Base-by-base conservation (phyloP, 2,329 filamentous ascomycete species). In the Ceratocystis destructans region DNA sequence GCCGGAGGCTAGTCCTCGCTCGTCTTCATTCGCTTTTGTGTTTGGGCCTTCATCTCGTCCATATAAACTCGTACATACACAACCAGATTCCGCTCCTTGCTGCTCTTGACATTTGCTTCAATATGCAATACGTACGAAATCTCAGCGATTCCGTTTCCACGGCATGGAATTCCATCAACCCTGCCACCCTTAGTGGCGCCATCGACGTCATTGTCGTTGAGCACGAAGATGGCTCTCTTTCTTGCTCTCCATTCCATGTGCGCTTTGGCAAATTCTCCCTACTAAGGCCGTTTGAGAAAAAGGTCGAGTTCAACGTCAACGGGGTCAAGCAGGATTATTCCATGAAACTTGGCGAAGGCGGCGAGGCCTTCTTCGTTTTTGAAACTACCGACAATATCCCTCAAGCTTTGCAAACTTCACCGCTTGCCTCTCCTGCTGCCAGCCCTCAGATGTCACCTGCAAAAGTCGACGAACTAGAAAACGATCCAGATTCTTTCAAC, bases 131-230 rank as follows among this genome's bases (percentile, higher is more conserved):
- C 88, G 92, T 97, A 71, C 85, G 94, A 71, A 96, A 92, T 73
- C 84, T 97, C 72, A 94, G 90, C 76, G 92, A 92, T 75, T 95
- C 91, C 64, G 93, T 99, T 72, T 96, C 92, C 72, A 96, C 94
- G 79, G 93, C 94, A 76, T 99, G 94, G 94, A 99, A 99, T 77
- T 96, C 92, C 31, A 96, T 99, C 81, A 99, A 99, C 76, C 94
- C 94, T 63, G 91, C 94, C 57, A 99, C 94, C 12, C 84, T 99
- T 67, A 96, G 90, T 78, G 94, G 94, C 73, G 94, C 94, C 73
- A 97, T 99, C 78, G 94, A 99, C 81, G 93, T 97, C 71, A 96
- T 99, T 71, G 93, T 99, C 66, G 91, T 99, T 68, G 91, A 99
- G 77, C 91, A 95, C 71, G 90, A 93, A 74, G 94, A 99, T 81